Conservation (phyloP, 1,284 basidiomycete genomes). For the Trichosporon asahii region DNA sequence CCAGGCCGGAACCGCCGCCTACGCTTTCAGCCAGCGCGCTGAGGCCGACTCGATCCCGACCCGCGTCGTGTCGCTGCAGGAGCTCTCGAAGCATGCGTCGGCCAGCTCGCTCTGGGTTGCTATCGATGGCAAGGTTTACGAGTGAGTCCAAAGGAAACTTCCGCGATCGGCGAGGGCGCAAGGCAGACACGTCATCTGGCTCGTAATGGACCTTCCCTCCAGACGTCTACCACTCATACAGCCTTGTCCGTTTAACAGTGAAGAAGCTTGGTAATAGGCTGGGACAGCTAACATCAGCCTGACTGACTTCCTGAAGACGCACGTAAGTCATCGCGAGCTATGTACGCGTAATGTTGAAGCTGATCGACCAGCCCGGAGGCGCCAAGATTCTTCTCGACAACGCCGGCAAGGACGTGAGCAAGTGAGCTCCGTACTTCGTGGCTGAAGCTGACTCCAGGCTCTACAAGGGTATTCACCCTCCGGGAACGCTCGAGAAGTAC, state of each 20-base stretch:
- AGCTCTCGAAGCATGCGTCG: conserved; percentile 33
- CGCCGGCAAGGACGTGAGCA: conserved; percentile 38
- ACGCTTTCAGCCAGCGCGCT: not conserved
- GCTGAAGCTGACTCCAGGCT: conserved; percentile 16
- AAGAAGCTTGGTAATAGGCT: not conserved
- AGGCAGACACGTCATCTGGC: not conserved
- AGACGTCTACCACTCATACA: no score
- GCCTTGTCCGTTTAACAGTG: no score
- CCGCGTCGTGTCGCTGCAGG: conserved; percentile 19
- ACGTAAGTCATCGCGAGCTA: conserved; percentile 18
- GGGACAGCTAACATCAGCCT: conserved; percentile 26
- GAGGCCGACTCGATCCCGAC: conserved; percentile 8
- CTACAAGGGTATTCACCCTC: conserved; percentile 31
- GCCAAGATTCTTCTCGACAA: conserved; percentile 34
- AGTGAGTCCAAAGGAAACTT: conserved; percentile 26
- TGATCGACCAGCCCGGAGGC: conserved; percentile 34
- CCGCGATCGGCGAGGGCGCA: not conserved
- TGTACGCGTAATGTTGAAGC: not conserved
- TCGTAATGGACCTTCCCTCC: not conserved
- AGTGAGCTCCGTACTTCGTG: conserved; percentile 14
- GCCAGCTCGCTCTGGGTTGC: conserved; percentile 36
- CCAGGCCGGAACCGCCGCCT: conserved; percentile 4
- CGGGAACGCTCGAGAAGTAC: conserved; percentile 32
- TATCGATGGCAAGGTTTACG: conserved; percentile 46
- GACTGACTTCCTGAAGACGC: conserved; percentile 28